phyloP scores from a whole-genome alignment of 164 flowering plant species.

The Dillenia suffruticosa region DNA sequence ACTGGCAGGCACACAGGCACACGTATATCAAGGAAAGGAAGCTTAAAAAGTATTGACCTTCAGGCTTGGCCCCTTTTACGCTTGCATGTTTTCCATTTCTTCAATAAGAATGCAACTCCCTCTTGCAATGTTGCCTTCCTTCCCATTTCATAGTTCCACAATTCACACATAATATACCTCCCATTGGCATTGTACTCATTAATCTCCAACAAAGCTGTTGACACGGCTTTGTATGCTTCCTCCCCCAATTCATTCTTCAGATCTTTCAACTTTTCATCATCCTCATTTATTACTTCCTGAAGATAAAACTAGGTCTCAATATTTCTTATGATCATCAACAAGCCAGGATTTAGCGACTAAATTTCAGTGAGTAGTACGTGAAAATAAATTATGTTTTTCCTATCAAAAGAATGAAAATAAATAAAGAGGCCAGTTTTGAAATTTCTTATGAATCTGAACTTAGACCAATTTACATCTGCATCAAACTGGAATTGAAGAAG shows the following conservation, averaged over 20 bases:
- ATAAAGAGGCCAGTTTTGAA: too few species aligned
- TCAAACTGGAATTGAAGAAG: too few species aligned
- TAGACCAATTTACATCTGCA: too few species aligned
- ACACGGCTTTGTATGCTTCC: constrained; percentile 35
- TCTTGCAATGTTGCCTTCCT: constrained; percentile 49
- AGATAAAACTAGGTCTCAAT: not conserved
- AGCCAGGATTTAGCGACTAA: too few species aligned
- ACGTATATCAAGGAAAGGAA: too few species aligned
- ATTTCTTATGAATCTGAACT: too few species aligned
- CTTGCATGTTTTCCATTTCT: constrained; percentile 22
- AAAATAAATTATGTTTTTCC: too few species aligned
- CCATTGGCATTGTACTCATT: constrained; percentile 65
- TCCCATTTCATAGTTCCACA: constrained; percentile 50
- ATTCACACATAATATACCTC: constrained; percentile 34
- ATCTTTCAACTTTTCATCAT: constrained; percentile 40
- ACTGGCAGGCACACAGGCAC: too few species aligned
- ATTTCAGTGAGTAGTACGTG: too few species aligned
- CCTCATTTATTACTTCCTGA: constrained; percentile 47
- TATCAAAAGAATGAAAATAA: too few species aligned
- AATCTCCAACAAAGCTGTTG: constrained; percentile 34
- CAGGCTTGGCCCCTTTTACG: constrained; percentile 14
- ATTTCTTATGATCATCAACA: too few species aligned
- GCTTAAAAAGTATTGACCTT: constrained; percentile 16
- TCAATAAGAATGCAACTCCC: constrained; percentile 26
- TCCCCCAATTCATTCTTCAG: constrained; percentile 39